Base-by-base conservation (phyloP, 495 filamentous ascomycete species). In the Halenospora varia region DNA sequence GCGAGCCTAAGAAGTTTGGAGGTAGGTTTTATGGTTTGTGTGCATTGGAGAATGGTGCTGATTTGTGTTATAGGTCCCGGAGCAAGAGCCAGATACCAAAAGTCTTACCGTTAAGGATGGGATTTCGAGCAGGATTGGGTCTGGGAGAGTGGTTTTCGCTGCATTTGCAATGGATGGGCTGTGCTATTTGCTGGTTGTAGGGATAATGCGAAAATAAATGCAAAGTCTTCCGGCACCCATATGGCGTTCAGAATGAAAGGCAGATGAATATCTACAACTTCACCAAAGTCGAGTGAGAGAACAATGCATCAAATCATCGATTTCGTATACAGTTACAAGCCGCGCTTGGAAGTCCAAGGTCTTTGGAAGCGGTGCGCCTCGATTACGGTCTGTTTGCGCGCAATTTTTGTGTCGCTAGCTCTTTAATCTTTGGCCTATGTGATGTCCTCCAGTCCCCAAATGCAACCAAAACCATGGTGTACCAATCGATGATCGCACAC, bases 11-110 rank as follows among this genome's bases (percentile, higher is more conserved):
- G 89, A 93, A 93, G 80, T 67, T 67, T 59, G 65, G 65, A 63
- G 63, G 92, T 94, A 75, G 77, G 81, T 73, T 53, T 11, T 59
- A 26, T 17, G 39, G 44, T 18, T 25, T 42, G 44, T 17, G 17
- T 18, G 44, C 13, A 15, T 19, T 10, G 13, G 17, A 44, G 24
- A 41, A 74, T 74, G 56, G 41, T 62, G 40, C 62, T 59, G 59
- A 68, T 55, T 13, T 47, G 41, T 53, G 17, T 53, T 15, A 35
- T 17, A 62, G 86, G 89, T 82, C 90, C 87, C 64, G 94, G 94
- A 83, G 94, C 94, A 66, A 88, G 94, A 68, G 81, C 94, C 70
- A 86, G 92, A 71, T 98, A 92, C 90, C 94, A 98, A 82, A 98
- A 85, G 75, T 85, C 82, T 63, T 85, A 85, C 73, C 82, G 82